A percentile compares a stretch with the other conserved stretches of the same genome.
These are phyloP conservation scores for Lepidium sativum DNA, from an alignment of 345 rosid species.

Conservation along the genomic window DNA sequence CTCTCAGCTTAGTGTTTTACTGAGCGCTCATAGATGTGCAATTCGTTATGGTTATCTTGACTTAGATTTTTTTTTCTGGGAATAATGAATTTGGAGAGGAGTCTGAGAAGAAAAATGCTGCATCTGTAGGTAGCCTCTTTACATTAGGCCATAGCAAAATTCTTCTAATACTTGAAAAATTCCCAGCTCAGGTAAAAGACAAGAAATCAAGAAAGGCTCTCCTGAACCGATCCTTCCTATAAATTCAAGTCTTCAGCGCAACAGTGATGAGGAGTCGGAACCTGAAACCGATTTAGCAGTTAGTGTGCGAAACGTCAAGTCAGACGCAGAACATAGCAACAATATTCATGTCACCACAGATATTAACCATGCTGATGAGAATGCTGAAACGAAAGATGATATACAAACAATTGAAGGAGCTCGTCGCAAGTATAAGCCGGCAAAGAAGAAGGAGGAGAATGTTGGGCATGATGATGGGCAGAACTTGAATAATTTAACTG, in stretches of 20 bases:
- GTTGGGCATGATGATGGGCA: constrained; percentile 20
- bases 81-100: background rate
- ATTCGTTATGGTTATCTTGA: background rate
- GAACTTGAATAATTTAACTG: constrained; percentile 20
- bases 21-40: background rate
- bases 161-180: background rate
- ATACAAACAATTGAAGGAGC: constrained; percentile 4
- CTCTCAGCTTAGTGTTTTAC: background rate
- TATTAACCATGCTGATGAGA: constrained; percentile 21
- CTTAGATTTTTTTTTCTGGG: background rate
- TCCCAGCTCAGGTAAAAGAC: constrained; percentile 42
- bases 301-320: constrained; percentile 9
- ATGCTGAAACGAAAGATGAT: constrained; percentile 12
- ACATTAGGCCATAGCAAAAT: background rate
- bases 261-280: constrained; percentile 36
- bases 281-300: constrained; percentile 23
- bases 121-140: background rate
- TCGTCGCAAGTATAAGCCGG: background rate
- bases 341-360: constrained; percentile 10
- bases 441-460: constrained; percentile 13
- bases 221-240: constrained; percentile 31
- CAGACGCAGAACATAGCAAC: constrained; percentile 11
- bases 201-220: constrained; percentile 47
- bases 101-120: background rate
- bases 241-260: constrained; percentile 27